Evolutionary conservation across 495 filamentous ascomycete genomes (phyloP).

Genomic region (Trichoderma asperelloides): DNA sequence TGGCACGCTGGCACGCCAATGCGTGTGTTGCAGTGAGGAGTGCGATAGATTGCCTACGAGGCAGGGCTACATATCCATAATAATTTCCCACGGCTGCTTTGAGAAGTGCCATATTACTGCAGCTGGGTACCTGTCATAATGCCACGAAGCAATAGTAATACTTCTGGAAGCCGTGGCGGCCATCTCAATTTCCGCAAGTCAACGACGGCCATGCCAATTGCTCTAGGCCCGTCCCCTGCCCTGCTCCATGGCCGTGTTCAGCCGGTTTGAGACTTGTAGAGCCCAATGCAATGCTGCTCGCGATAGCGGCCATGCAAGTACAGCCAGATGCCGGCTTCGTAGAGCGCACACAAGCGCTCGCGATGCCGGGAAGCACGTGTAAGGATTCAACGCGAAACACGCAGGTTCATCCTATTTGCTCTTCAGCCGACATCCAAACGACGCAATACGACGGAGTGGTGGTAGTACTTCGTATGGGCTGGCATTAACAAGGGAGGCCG

Average conservation of each 20-base stretch:
- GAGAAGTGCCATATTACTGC: neutral
- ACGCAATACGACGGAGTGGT: too few relatives aligned
- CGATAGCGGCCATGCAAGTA: neutral
- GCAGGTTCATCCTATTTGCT: too few relatives aligned
- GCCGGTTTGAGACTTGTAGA: slow-evolving; percentile 1
- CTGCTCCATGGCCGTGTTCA: neutral
- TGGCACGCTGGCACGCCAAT: neutral
- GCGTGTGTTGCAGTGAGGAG: neutral
- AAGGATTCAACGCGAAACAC: neutral
- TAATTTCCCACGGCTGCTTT: neutral
- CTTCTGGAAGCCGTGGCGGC: neutral
- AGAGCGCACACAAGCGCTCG: neutral
- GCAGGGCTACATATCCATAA: neutral
- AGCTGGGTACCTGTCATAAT: neutral
- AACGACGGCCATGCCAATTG: neutral
- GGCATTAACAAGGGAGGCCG: neutral
- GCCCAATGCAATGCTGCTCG: neutral
- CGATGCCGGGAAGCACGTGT: neutral
- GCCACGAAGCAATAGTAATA: neutral
- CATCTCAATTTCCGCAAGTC: neutral
- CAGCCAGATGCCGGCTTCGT: neutral
- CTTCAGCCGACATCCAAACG: too few relatives aligned
- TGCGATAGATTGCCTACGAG: neutral
- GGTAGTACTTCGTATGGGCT: neutral
- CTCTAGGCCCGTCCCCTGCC: neutral